These are phyloP conservation scores for Leccinum fuscescens DNA, from an alignment of 1,284 basidiomycete species.

Conservation along the genomic window DNA sequence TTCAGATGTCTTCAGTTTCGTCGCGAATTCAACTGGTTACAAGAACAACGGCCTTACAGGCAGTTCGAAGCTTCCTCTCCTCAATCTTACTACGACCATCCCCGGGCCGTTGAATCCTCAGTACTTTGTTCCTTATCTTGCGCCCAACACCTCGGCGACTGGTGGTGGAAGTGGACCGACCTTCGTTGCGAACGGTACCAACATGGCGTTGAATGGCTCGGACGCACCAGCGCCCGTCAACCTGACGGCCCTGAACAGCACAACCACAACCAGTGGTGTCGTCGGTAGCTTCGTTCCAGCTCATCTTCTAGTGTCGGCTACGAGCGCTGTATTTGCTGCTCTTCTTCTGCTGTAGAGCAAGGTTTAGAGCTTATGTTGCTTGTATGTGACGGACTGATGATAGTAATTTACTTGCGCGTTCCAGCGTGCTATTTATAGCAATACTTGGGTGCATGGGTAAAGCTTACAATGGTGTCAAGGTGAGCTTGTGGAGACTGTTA, in stretches of 20 bases:
- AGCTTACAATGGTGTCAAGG: neutral
- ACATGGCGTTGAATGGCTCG: conserved; percentile 34
- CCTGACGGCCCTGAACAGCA: conserved; percentile 31
- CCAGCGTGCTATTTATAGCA: neutral
- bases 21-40: conserved; percentile 42
- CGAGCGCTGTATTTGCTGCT: conserved; percentile 15
- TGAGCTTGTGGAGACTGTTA: neutral
- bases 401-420: conserved; percentile 10
- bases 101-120: conserved; percentile 38
- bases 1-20: conserved; percentile 46
- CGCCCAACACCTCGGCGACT: conserved; percentile 37
- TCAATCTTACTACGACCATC: conserved; percentile 28
- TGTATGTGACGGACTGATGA: conserved; percentile 3
- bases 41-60: conserved; percentile 29
- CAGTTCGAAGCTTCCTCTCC: conserved; percentile 28
- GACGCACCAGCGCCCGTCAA: conserved; percentile 40
- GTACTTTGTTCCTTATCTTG: conserved; percentile 41
- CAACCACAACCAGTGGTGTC: conserved; percentile 10
- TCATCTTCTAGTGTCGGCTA: conserved; percentile 7
- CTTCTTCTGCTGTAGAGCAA: conserved; percentile 16
- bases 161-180: conserved; percentile 42
- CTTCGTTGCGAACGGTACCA: conserved; percentile 34
- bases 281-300: conserved; percentile 5
- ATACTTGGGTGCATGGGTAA: neutral
- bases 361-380: neutral